phyloP scores from a whole-genome alignment of 2,329 filamentous ascomycete species.

The Paracamarosporium sp. region DNA sequence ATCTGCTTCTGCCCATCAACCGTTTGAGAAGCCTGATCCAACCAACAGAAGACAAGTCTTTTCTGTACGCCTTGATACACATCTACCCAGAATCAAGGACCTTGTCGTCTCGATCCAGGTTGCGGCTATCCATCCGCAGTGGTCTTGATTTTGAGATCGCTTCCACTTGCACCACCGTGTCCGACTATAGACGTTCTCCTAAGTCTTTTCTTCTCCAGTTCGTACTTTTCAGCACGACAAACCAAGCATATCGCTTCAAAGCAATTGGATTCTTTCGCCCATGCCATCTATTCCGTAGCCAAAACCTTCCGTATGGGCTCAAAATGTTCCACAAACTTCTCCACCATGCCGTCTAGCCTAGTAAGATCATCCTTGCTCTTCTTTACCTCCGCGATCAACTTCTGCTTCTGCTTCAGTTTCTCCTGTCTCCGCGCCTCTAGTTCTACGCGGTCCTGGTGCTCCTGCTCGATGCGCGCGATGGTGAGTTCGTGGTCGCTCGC shows the following conservation, averaged over 20 bases:
- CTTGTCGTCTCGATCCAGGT: not conserved
- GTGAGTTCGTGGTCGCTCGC: slow-evolving; percentile 82
- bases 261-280: not conserved
- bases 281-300: slow-evolving; percentile 66
- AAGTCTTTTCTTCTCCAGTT: not conserved
- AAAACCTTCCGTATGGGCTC: slow-evolving; percentile 89
- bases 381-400: slow-evolving; percentile 79
- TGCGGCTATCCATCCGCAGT: not conserved
- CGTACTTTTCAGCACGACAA: not conserved
- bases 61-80: too few species aligned
- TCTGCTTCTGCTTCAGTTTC: slow-evolving; percentile 69
- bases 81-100: too few species aligned
- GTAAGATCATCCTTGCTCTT: slow-evolving; percentile 92
- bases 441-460: slow-evolving; percentile 81
- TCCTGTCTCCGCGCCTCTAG: slow-evolving; percentile 82
- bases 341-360: slow-evolving; percentile 87
- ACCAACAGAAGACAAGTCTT: too few species aligned
- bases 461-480: slow-evolving; percentile 89
- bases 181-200: not conserved
- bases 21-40: too few species aligned
- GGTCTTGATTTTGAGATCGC: not conserved
- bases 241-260: not conserved
- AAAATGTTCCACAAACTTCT: slow-evolving; percentile 91
- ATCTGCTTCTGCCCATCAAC: too few species aligned
- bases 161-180: not conserved